Base-by-base conservation (phyloP, 73 alveolate species). In the Paramecium sonneborni region DNA sequence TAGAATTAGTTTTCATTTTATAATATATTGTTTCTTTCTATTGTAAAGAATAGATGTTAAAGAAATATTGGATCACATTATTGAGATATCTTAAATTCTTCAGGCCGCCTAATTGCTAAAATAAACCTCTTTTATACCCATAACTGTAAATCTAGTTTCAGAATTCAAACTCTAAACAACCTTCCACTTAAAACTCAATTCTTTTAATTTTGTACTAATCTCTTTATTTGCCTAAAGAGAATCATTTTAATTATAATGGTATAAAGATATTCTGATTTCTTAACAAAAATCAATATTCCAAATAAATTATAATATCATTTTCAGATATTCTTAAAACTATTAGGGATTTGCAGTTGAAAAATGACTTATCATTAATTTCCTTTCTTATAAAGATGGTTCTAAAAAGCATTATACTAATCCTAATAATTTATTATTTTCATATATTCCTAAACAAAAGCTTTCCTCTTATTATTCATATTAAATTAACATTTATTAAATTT, bases 121-220 rank as follows among this genome's bases (percentile, higher is more conserved):
- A 62, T 62, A 26, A 2, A 24, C 0, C 1, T 2, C 5, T 62
- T 1, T 12, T 23, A 62, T 62, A 62, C 84, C 84, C 86, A 72
- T 72, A 20, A 72, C 86, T 2, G 86, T 72, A 11, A 72, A 72
- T 72, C 86, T 72, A 14, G 44, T 72, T 72, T 72, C 86, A 9
- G 86, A 72, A n/a, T 37, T 72, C 21, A 72, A 38, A 72, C 86
- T 72, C 14, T 72, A 72, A 34, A 72, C 86, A 15, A 35, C 57
- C 20, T 72, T 72, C 86, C 86, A 72, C 20, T 72, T 72, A 37
- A 72, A 72, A 34, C 57, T 41, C 24, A 72, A 38, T 18, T 72
- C 86, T 34, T 72, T 72, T 37, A 72, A 72, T 72, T 72, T 72
- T 34, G 57, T 35, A 14, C 39, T 72, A 5, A 72, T 34, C 0